Percentiles rank a stretch among this genome's conserved stretches.
These are phyloP conservation scores for Colletotrichum ledebouriae DNA, from an alignment of 2,329 filamentous ascomycete genomes.

Conservation along the genomic window DNA sequence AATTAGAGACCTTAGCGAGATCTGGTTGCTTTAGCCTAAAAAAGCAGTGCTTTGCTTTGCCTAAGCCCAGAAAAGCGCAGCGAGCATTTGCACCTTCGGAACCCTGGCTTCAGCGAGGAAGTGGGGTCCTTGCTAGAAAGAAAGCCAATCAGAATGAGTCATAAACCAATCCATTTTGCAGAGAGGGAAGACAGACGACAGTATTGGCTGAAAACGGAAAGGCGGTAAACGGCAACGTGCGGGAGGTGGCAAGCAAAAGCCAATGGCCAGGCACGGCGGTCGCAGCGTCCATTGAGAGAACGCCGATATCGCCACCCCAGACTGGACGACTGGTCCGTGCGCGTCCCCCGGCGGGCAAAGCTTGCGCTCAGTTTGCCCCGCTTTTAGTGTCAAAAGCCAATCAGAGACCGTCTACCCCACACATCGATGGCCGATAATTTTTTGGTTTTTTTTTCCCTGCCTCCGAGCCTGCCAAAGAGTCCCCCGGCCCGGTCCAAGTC, in stretches of 20 bases:
- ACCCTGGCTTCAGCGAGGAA: not conserved
- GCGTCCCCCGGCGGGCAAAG: constrained; percentile 12
- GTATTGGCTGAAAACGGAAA: constrained; percentile 14
- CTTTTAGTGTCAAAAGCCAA: constrained; percentile 4
- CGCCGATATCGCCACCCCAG: constrained; percentile 42
- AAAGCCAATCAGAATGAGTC: constrained; percentile 26
- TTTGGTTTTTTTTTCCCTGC: constrained; percentile 33
- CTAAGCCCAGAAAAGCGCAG: too few species aligned
- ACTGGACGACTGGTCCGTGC: constrained; percentile 34
- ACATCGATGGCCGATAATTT: constrained; percentile 39
- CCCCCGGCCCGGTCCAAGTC: constrained; percentile 5
- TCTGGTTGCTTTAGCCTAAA: too few species aligned
- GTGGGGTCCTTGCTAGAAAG: not conserved
- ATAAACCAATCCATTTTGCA: constrained; percentile 26
- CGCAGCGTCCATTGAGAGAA: not conserved
- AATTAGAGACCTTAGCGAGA: too few species aligned
- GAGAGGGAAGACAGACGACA: constrained; percentile 4
- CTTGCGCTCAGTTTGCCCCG: constrained; percentile 27
- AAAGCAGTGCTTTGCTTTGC: too few species aligned
- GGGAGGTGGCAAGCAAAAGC: constrained; percentile 21
- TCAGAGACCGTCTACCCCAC: constrained; percentile 31
- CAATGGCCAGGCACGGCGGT: constrained; percentile 7
- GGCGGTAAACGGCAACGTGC: constrained; percentile 20
- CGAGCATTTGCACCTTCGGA: too few species aligned
- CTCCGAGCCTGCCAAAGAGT: constrained; percentile 18